Percentiles rank a stretch among this genome's conserved stretches.
Conservation (phyloP, 176 grass and related monocot species). For the Sorghum bicolor region DNA sequence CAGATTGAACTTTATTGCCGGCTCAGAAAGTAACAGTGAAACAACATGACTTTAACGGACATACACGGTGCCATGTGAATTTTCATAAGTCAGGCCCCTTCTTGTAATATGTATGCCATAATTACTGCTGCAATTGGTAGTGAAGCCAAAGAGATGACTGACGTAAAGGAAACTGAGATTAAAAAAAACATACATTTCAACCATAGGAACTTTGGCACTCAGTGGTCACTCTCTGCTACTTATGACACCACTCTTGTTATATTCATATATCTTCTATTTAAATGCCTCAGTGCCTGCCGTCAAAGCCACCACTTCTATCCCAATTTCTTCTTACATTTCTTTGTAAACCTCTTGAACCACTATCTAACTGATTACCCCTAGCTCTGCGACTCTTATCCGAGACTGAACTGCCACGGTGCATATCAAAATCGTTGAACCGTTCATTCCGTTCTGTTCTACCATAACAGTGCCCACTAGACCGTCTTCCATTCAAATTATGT, state of each 20-base stretch:
- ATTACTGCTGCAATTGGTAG: not conserved
- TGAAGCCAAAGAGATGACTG: not conserved
- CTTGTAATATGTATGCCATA: not conserved
- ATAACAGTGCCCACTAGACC: conserved; percentile 10
- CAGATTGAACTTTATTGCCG: conserved; percentile 1
- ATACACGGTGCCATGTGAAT: not conserved
- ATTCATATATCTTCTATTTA: conserved; percentile 39
- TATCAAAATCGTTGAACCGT: conserved; percentile 22
- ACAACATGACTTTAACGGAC: conserved; percentile 15
- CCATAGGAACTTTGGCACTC: conserved; percentile 1
- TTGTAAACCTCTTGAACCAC: conserved; percentile 48
- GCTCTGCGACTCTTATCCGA: conserved; percentile 16
- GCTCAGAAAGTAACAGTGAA: not conserved
- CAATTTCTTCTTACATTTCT: conserved; percentile 39
- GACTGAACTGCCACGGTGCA: not conserved
- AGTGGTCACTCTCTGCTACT: not conserved
- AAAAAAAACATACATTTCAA: not conserved
- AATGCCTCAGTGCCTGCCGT: conserved; percentile 16
- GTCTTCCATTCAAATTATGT: conserved; percentile 25
- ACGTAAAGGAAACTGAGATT: not conserved
- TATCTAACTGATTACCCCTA: conserved; percentile 23
- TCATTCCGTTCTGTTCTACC: conserved; percentile 24
- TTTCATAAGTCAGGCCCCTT: not conserved
- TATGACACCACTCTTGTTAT: not conserved
- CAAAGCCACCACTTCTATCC: conserved; percentile 27